Evolutionary conservation across 768 basidiomycete species (phyloP).

Genomic region (Hypsizygus marmoreus): DNA sequence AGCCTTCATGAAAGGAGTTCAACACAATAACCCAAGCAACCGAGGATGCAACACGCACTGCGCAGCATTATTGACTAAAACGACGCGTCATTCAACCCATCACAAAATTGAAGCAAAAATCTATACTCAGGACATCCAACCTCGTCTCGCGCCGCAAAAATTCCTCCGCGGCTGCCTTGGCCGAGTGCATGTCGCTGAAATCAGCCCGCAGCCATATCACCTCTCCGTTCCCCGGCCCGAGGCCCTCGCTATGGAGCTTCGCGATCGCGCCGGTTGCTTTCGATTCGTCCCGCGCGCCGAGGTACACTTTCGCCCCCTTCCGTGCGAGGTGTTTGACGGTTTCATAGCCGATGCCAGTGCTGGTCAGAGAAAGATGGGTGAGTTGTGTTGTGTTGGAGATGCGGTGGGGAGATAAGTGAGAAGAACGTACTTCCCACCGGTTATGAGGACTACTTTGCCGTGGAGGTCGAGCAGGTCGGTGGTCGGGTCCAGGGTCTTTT

Average conservation of each 20-base stretch:
- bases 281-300: constrained; percentile 44
- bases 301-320: constrained; percentile 53
- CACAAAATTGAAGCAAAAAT: not conserved
- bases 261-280: constrained; percentile 27
- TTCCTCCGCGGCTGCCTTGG: constrained; percentile 35
- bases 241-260: constrained; percentile 30
- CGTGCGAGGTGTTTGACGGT: constrained; percentile 47
- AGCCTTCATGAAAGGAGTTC: constrained; percentile 12
- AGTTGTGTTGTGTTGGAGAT: not conserved
- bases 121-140: constrained; percentile 23
- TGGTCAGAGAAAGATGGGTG: constrained; percentile 12
- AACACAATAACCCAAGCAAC: not conserved
- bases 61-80: constrained; percentile 27
- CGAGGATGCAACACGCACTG: constrained; percentile 15
- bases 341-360: constrained; percentile 48
- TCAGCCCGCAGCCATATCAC: constrained; percentile 41
- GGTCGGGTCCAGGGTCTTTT: constrained; percentile 11
- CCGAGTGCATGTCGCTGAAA: constrained; percentile 32
- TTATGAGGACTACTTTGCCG: constrained; percentile 17
- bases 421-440: constrained; percentile 15
- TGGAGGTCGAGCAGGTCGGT: constrained; percentile 19
- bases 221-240: constrained; percentile 23
- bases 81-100: not conserved
- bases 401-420: not conserved
- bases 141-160: constrained; percentile 25